Evolutionary conservation across 306 rosid genomes (phyloP), one percentile per base, ranked within the genome.

Genomic region (Rosa chinensis): DNA sequence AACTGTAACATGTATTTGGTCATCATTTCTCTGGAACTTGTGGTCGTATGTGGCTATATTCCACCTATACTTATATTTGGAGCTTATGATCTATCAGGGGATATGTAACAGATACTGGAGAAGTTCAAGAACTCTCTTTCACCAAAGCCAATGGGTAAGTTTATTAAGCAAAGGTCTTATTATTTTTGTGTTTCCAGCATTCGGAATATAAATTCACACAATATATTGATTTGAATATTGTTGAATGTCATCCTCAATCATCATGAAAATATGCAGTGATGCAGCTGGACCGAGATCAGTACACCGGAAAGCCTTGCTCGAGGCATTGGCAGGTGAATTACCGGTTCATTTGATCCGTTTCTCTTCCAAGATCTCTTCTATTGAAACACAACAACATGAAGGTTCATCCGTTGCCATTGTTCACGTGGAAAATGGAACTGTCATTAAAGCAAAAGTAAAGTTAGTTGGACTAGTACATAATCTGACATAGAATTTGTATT

Each of bases 391-490:
- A 43, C 17, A 56, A 47, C 64, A 74, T 4, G 61, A 67, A 69
- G 62, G 71, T 14, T 80, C 79, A 55, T 75, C 70, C 1, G 20
- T 74, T 75, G 16, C 79, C 40, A 18, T 67, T 25, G n/a, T 80
- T 74, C 70, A 80, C 32, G 12, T 74, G 76, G 79, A 47, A 32
- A 75, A 80, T 55, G 70, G 79, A 69, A 44, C 49, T 5, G 45
- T 59, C 37, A 80, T 80, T 49, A 75, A 75, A 56, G 80, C 80
- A 66, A 80, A 74, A 42, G 80, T 80, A 75, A 2, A 47, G 12
- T 6, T n/a, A 2, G 21, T n/a, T 11, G 32, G 67, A 11, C 18
- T 25, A 25, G 3, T 61, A 8, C 16, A 67, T 16, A 20, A n/a
- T 5, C 39, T 14, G 28, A 70, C 18, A n/a, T 70, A 12, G 35